Conservation (phyloP, 306 rosid genomes). For the Begonia peltatifolia region DNA sequence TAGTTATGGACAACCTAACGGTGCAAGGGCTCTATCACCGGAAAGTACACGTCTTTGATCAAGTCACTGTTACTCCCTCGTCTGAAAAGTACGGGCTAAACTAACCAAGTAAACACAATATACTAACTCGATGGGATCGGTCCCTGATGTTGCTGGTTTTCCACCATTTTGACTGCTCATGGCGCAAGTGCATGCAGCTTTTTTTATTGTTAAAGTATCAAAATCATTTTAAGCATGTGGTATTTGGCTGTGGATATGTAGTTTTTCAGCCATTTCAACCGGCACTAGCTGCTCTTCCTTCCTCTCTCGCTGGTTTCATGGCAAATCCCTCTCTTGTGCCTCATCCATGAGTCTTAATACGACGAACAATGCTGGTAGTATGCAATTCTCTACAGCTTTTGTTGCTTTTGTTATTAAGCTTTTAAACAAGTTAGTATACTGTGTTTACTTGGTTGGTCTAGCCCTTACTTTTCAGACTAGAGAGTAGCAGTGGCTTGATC, state of each 20-base stretch:
- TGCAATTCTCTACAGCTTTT: too few relatives aligned
- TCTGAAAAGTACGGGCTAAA: too few relatives aligned
- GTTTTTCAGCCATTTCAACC: conserved; percentile 83
- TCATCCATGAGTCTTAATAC: conserved; percentile 67
- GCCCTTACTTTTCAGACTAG: too few relatives aligned
- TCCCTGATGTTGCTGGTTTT: conserved; percentile 84
- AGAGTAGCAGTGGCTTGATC: too few relatives aligned
- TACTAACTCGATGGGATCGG: conserved; percentile 66
- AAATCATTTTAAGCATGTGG: background rate
- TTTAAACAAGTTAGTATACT: too few relatives aligned
- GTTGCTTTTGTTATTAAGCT: too few relatives aligned
- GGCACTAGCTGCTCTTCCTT: conserved; percentile 70
- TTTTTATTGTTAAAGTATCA: background rate
- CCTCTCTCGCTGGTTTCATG: conserved; percentile 98
- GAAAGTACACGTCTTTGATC: background rate
- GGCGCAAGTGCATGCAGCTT: conserved; percentile 51
- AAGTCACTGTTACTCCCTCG: too few relatives aligned
- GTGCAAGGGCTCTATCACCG: conserved; percentile 92
- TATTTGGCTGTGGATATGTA: background rate
- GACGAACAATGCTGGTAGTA: conserved; percentile 65
- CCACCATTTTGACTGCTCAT: conserved; percentile 78
- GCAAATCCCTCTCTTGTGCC: conserved; percentile 78
- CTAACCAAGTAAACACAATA: too few relatives aligned
- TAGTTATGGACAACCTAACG: conserved; percentile 49
- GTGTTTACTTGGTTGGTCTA: too few relatives aligned